Conservation (phyloP, 768 basidiomycete species). For the Dioszegia crocea region DNA sequence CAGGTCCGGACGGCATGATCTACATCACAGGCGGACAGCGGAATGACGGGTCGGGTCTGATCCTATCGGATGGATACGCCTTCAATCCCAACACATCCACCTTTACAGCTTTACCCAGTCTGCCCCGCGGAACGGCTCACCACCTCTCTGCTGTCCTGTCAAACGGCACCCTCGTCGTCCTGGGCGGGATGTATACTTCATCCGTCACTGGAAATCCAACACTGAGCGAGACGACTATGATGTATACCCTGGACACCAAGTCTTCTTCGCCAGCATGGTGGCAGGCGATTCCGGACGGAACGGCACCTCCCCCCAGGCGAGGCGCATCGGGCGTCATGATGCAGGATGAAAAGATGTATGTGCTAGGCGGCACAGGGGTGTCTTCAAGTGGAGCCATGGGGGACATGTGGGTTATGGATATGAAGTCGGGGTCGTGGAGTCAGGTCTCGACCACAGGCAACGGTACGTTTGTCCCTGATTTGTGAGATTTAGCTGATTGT, state of each 20-base stretch:
- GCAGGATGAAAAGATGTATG: slow-evolving; percentile 57
- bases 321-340: slow-evolving; percentile 21
- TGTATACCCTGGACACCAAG: slow-evolving; percentile 65
- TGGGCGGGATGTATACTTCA: slow-evolving; percentile 59
- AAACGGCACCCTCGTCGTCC: slow-evolving; percentile 65
- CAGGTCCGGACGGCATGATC: slow-evolving; percentile 52
- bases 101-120: slow-evolving; percentile 60
- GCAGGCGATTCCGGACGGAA: slow-evolving; percentile 55
- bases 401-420: slow-evolving; percentile 42
- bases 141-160: slow-evolving; percentile 67
- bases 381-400: slow-evolving; percentile 49
- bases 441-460: slow-evolving; percentile 59
- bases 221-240: slow-evolving; percentile 58
- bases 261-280: slow-evolving; percentile 56
- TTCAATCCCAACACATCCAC: slow-evolving; percentile 57
- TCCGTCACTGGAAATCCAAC: slow-evolving; percentile 52
- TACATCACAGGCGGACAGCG: slow-evolving; percentile 75
- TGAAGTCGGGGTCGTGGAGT: slow-evolving; percentile 58
- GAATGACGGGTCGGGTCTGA: slow-evolving; percentile 69
- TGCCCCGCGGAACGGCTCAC: slow-evolving; percentile 67
- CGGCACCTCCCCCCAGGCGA: slow-evolving; percentile 49
- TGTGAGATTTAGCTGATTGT: slow-evolving; percentile 45
- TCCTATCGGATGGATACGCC: slow-evolving; percentile 62
- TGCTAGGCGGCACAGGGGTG: slow-evolving; percentile 74
- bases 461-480: slow-evolving; percentile 49